phyloP scores from a whole-genome alignment of 179 eudicot genomes.

The Vitellaria paradoxa region DNA sequence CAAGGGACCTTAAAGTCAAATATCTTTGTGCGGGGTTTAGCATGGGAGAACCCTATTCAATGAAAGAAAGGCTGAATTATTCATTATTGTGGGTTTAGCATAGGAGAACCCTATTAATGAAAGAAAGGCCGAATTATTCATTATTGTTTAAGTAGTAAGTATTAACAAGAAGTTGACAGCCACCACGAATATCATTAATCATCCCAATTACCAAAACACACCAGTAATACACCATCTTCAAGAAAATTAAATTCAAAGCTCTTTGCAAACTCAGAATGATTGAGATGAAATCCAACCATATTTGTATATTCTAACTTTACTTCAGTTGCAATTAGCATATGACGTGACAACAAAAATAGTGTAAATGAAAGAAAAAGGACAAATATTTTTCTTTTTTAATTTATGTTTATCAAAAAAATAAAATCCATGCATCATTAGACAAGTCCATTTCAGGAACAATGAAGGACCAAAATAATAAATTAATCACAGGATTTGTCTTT shows the following conservation, averaged over 20 bases:
- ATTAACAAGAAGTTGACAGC: no score
- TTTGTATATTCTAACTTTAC: neutral
- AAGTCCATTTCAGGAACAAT: neutral
- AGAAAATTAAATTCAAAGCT: no score
- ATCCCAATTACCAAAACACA: no score
- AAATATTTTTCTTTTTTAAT: neutral
- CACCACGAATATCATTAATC: neutral
- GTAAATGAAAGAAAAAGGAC: no score
- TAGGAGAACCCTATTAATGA: conserved; percentile 67
- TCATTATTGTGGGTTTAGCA: conserved; percentile 41
- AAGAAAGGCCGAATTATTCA: conserved; percentile 2
- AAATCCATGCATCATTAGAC: neutral
- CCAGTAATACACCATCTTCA: no score
- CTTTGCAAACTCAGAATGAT: no score
- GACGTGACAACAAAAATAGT: neutral
- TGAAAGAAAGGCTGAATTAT: neutral
- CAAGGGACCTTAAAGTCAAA: conserved; percentile 74
- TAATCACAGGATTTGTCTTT: neutral
- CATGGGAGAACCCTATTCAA: conserved; percentile 81
- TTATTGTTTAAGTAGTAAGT: neutral
- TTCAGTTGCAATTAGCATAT: neutral
- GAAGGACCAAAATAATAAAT: neutral
- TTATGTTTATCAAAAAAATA: neutral
- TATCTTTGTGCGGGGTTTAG: conserved; percentile 73
- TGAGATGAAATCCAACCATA: neutral